Evolutionary conservation across 1,284 basidiomycete genomes (phyloP).

Genomic region (Leccinum pseudoinsigne): DNA sequence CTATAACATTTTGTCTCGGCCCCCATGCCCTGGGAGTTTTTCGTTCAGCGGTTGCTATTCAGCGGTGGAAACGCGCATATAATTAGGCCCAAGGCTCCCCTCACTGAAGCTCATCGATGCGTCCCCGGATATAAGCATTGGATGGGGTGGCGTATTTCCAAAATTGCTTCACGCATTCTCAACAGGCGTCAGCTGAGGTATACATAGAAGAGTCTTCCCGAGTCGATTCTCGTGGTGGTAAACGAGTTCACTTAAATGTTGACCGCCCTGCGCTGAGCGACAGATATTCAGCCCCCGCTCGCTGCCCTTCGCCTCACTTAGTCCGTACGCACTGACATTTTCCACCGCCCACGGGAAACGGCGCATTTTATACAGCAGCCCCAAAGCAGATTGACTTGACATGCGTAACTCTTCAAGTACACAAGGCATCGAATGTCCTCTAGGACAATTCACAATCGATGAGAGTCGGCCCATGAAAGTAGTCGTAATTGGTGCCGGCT

Average conservation of each 20-base stretch:
- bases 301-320: background rate
- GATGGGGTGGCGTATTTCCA: constrained; percentile 43
- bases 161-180: background rate
- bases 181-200: background rate
- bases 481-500: constrained; percentile 23
- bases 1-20: background rate
- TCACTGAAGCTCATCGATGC: constrained; percentile 38
- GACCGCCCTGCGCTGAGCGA: background rate
- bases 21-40: background rate
- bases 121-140: constrained; percentile 48
- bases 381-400: background rate
- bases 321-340: background rate
- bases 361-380: constrained; percentile 22
- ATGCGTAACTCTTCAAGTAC: background rate
- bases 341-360: background rate
- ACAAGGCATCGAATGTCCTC: background rate
- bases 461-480: constrained; percentile 18
- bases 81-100: constrained; percentile 17
- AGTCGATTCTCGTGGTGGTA: background rate
- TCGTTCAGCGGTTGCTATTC: constrained; percentile 60
- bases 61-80: constrained; percentile 55
- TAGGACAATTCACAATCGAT: constrained; percentile 22
- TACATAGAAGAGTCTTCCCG: background rate
- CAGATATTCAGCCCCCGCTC: background rate
- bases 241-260: background rate